A percentile compares a stretch with the other conserved stretches of the same genome.
Evolutionary conservation across 2,329 filamentous ascomycete species (phyloP).

Genomic region (Byssoonygena ceratinophila): DNA sequence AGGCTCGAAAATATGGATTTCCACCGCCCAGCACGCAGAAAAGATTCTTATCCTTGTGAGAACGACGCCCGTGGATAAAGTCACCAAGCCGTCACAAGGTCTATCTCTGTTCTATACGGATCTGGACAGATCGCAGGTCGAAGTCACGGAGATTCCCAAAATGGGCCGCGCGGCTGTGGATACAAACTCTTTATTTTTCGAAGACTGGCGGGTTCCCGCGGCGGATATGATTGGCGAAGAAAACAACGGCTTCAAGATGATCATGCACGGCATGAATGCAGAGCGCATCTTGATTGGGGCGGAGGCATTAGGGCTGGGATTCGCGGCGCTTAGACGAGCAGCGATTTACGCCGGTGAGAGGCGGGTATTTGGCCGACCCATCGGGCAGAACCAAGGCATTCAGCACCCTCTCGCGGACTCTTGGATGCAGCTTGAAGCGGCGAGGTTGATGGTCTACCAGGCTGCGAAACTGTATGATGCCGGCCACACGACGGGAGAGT

Average conservation of each 20-base stretch:
- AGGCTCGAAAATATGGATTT: conserved; percentile 83
- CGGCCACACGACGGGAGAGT: conserved; percentile 43
- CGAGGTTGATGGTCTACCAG: conserved; percentile 51
- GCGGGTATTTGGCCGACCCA: conserved; percentile 46
- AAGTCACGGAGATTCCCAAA: conserved; percentile 38
- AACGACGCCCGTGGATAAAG: conserved; percentile 35
- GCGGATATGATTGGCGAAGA: conserved; percentile 35
- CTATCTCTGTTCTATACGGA: conserved; percentile 40
- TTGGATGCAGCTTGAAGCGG: conserved; percentile 52
- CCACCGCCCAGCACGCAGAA: conserved; percentile 37
- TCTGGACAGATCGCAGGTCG: conserved; percentile 28
- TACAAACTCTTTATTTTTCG: conserved; percentile 38
- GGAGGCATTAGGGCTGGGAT: conserved; percentile 38
- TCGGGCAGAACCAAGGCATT: conserved; percentile 51
- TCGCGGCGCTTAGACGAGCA: conserved; percentile 35
- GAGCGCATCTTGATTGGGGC: conserved; percentile 31
- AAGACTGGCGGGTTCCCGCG: conserved; percentile 34
- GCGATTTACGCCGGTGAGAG: conserved; percentile 41
- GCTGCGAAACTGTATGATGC: conserved; percentile 50
- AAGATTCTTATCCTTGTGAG: conserved; percentile 37
- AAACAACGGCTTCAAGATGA: conserved; percentile 39
- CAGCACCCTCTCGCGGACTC: conserved; percentile 49
- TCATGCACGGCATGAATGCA: conserved; percentile 33
- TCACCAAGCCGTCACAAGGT: conserved; percentile 35
- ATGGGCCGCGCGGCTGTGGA: conserved; percentile 39